These are phyloP conservation scores for Colletotrichum australisinense DNA, from an alignment of 2,329 filamentous ascomycete species.

Conservation along the genomic window DNA sequence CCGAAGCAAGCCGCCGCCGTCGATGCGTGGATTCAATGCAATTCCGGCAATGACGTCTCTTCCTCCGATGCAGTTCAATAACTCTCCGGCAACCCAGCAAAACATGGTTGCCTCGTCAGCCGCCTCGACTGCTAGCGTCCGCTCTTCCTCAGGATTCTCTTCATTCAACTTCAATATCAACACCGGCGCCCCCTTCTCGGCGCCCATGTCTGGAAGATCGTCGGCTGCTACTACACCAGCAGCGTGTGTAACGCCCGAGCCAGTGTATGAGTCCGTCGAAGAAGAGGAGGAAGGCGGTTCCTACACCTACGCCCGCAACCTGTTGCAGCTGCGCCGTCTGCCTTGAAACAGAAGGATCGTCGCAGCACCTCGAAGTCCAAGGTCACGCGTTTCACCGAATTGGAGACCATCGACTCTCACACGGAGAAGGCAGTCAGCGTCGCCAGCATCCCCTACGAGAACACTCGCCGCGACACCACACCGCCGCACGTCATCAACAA, in stretches of 20 bases:
- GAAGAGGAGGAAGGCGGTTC: constrained; percentile 18
- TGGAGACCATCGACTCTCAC: constrained; percentile 45
- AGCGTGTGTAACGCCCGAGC: constrained; percentile 30
- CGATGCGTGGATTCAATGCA: constrained; percentile 44
- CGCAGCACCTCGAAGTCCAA: constrained; percentile 38
- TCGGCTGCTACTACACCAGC: constrained; percentile 34
- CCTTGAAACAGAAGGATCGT: constrained; percentile 38
- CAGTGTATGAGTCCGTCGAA: constrained; percentile 27
- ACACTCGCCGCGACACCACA: constrained; percentile 22
- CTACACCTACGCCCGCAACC: constrained; percentile 18
- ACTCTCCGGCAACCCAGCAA: neutral
- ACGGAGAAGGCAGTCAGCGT: constrained; percentile 31
- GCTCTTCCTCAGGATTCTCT: constrained; percentile 23
- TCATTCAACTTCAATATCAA: constrained; percentile 34
- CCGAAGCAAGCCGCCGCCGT: constrained; percentile 41
- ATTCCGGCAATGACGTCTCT: constrained; percentile 34
- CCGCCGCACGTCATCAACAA: constrained; percentile 37
- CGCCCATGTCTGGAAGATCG: constrained; percentile 31
- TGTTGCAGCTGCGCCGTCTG: constrained; percentile 8
- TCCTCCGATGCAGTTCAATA: constrained; percentile 26
- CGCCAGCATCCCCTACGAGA: constrained; percentile 13
- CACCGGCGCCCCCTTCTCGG: constrained; percentile 20
- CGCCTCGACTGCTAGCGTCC: constrained; percentile 27
- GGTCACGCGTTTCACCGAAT: constrained; percentile 43
- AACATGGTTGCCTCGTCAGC: constrained; percentile 23